A percentile compares a stretch with the other conserved stretches of the same genome.
Evolutionary conservation across 257 asterid species (phyloP).

Genomic region (Fraxinus anomala): DNA sequence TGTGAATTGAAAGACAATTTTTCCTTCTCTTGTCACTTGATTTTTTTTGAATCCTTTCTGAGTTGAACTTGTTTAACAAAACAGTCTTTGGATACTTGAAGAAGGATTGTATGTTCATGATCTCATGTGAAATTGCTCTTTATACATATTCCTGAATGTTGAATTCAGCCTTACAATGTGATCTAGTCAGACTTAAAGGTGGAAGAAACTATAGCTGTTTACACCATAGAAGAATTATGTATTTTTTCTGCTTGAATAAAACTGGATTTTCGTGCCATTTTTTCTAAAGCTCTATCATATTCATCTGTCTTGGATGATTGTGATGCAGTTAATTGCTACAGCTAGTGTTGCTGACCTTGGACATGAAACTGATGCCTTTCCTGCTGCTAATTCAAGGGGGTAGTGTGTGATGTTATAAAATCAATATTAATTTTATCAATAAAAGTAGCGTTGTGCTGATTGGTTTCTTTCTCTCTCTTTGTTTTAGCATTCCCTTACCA

Average conservation of each 20-base stretch:
- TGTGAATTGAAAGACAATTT: background rate
- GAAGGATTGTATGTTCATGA: background rate
- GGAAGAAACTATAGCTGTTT: background rate
- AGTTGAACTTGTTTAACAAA: background rate
- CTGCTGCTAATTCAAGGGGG: no score
- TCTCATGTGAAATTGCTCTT: background rate
- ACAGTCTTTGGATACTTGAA: background rate
- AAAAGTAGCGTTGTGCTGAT: background rate
- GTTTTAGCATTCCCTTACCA: conserved; percentile 5
- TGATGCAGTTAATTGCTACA: conserved; percentile 5
- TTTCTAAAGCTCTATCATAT: background rate
- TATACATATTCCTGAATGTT: background rate
- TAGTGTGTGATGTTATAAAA: background rate
- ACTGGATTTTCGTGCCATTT: background rate
- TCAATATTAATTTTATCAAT: background rate
- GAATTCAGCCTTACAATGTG: background rate
- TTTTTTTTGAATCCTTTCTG: no score
- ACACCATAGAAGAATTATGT: background rate
- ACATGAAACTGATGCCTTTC: background rate
- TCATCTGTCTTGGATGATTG: background rate
- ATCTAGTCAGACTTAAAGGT: background rate
- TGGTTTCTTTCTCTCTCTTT: background rate
- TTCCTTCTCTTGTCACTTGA: background rate
- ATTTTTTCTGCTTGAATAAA: background rate
- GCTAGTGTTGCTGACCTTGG: background rate